A percentile compares a stretch with the other conserved stretches of the same genome.
Conservation (phyloP, 1,284 basidiomycete genomes). For the Fomitopsis schrenkii region DNA sequence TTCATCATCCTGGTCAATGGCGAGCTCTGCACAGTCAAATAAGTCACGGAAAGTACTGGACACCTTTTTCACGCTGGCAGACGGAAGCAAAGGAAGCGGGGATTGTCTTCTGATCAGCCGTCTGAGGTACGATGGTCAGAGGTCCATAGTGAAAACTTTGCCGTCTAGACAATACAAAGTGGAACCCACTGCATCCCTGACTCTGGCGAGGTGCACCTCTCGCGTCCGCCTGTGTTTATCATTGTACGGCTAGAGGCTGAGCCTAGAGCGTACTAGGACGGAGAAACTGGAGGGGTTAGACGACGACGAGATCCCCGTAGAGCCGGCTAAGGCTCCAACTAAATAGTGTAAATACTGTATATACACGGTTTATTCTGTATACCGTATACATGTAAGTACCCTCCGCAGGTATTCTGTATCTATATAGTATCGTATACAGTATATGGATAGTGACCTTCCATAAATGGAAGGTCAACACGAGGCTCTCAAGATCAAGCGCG, state of each 20-base stretch:
- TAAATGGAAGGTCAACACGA: not conserved
- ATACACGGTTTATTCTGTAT: not conserved
- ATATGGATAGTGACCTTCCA: not conserved
- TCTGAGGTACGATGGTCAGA: no score
- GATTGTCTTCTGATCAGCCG: no score
- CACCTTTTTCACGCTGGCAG: no score
- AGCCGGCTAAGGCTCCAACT: conserved; percentile 5
- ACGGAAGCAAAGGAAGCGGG: no score
- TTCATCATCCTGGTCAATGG: no score
- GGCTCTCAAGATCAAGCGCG: not conserved
- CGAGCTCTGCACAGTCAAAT: no score
- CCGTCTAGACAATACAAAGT: no score
- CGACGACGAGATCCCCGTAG: conserved; percentile 24
- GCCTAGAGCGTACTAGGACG: conserved; percentile 11
- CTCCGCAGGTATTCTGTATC: not conserved
- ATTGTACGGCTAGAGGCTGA: no score
- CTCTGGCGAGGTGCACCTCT: conserved; percentile 19
- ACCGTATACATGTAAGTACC: not conserved
- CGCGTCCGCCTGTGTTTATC: conserved; percentile 29
- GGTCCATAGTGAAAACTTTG: no score
- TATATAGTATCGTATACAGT: not conserved
- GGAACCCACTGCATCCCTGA: no score
- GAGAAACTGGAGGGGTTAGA: conserved; percentile 11
- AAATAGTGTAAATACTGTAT: no score
- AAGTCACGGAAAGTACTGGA: no score